Evolutionary conservation across 306 rosid species (phyloP).

Genomic region (Mucuna pruriens): DNA sequence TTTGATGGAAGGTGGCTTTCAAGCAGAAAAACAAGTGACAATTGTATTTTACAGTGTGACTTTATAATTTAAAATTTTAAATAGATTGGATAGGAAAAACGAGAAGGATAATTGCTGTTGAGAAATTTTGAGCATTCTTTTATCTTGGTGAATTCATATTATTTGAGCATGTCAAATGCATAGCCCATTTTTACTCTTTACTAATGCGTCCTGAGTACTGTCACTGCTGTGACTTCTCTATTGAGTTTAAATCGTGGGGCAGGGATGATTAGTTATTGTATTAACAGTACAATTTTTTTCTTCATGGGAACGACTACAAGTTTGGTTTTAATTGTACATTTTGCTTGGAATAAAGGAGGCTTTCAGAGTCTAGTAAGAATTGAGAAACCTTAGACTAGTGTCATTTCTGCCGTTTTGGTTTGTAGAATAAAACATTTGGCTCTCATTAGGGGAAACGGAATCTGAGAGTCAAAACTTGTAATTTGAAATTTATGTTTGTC

Average conservation of each 20-base stretch:
- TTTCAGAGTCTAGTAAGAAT: background rate
- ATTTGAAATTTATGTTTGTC: background rate
- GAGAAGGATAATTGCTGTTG: background rate
- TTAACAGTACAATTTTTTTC: background rate
- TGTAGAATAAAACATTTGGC: background rate
- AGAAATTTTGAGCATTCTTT: background rate
- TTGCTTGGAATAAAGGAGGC: background rate
- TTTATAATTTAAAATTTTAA: background rate
- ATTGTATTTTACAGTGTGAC: conserved; percentile 7
- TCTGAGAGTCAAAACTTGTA: background rate
- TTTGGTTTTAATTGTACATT: background rate
- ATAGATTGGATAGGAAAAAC: background rate
- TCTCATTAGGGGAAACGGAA: background rate
- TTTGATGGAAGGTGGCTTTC: background rate
- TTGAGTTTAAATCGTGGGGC: background rate
- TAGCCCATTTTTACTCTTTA: background rate
- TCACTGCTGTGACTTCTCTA: background rate
- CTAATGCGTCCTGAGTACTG: background rate
- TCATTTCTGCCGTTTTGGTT: background rate
- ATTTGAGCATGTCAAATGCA: background rate
- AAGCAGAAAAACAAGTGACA: background rate
- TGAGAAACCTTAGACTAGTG: background rate
- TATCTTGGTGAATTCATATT: background rate
- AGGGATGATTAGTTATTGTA: background rate
- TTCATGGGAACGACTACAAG: background rate